A percentile compares a stretch with the other conserved stretches of the same genome.
Evolutionary conservation across 495 filamentous ascomycete species (phyloP).

Genomic region (Lasiosphaeria miniovina): DNA sequence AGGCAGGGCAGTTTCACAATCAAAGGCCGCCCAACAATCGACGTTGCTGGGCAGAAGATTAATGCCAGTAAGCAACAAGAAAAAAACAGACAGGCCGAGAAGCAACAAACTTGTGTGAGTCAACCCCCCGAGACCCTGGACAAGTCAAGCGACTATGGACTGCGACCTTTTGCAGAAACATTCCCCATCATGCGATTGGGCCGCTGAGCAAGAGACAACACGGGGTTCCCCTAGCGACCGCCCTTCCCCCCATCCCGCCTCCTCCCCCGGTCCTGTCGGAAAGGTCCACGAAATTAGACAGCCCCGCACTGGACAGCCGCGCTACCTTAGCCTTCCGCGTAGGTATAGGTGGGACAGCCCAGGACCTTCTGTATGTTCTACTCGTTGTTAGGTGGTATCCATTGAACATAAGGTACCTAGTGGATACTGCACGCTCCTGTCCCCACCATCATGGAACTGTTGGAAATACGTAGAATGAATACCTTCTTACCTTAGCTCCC

Average conservation of each 20-base stretch:
- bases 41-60: background rate
- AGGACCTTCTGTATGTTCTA: too few species aligned
- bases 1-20: too few species aligned
- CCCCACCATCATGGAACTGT: background rate
- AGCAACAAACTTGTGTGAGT: background rate
- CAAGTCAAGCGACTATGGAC: background rate
- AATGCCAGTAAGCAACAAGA: background rate
- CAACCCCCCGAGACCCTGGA: background rate
- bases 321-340: too few species aligned
- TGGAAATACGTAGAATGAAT: constrained; percentile 11
- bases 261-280: background rate
- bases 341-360: too few species aligned
- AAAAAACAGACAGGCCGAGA: background rate
- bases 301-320: too few species aligned
- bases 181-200: background rate
- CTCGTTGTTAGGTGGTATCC: too few species aligned
- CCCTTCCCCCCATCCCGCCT: constrained; percentile 1
- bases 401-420: too few species aligned
- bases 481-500: too few species aligned
- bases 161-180: background rate
- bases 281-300: too few species aligned
- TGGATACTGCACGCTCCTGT: too few species aligned
- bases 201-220: background rate
- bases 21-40: background rate
- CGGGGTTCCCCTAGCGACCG: background rate